These are phyloP conservation scores for Suillus discolor DNA, from an alignment of 768 basidiomycete genomes.

Conservation along the genomic window DNA sequence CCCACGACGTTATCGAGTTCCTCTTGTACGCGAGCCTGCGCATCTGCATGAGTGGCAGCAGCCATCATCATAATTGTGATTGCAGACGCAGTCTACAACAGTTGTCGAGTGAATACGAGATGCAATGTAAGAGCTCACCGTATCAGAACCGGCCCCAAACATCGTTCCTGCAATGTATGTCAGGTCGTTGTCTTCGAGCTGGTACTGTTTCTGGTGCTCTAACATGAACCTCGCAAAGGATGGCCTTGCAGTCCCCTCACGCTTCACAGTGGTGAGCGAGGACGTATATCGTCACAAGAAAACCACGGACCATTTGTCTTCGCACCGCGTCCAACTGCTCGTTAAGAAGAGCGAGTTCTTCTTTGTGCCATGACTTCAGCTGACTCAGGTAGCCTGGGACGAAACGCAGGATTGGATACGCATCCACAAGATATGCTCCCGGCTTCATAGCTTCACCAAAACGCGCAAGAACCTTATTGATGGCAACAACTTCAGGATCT, in stretches of 20 bases:
- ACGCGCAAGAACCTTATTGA: slow-evolving; percentile 28
- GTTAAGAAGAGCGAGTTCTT: slow-evolving; percentile 37
- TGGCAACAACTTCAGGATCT: slow-evolving; percentile 35
- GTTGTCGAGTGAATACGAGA: background rate
- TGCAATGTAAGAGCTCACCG: slow-evolving; percentile 28
- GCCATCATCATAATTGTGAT: slow-evolving; percentile 59
- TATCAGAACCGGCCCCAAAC: slow-evolving; percentile 46
- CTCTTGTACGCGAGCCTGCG: slow-evolving; percentile 50
- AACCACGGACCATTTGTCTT: slow-evolving; percentile 30
- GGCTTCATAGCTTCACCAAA: slow-evolving; percentile 28
- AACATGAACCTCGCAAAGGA: slow-evolving; percentile 41
- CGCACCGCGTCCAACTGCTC: slow-evolving; percentile 31
- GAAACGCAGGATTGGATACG: slow-evolving; percentile 24
- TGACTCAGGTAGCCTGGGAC: slow-evolving; percentile 45
- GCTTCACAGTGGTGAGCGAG: slow-evolving; percentile 18
- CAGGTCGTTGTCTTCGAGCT: slow-evolving; percentile 35
- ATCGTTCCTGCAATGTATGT: slow-evolving; percentile 43
- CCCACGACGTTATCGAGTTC: slow-evolving; percentile 58
- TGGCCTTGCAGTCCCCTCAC: slow-evolving; percentile 23
- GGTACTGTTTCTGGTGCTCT: slow-evolving; percentile 36
- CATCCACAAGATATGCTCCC: slow-evolving; percentile 29
- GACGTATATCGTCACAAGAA: fast-evolving
- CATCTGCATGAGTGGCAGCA: slow-evolving; percentile 50
- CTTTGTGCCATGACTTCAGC: slow-evolving; percentile 51
- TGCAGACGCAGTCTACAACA: slow-evolving; percentile 40